These are phyloP conservation scores for Apophysomyces variabilis DNA, from an alignment of 371 early-diverging fungal species.

Conservation along the genomic window DNA sequence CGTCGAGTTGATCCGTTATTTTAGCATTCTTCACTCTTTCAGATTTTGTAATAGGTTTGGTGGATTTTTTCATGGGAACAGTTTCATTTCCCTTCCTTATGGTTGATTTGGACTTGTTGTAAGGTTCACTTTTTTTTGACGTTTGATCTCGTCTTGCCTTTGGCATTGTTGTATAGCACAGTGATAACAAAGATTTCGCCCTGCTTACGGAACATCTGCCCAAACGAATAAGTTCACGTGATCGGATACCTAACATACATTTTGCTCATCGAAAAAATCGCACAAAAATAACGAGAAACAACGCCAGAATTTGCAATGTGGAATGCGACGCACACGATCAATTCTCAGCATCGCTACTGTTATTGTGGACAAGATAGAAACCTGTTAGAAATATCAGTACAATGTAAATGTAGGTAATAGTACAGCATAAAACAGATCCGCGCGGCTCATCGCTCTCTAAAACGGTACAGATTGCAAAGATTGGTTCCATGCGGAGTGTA, in stretches of 20 bases:
- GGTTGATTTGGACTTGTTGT: background rate
- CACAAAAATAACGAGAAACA: slow-evolving; percentile 16
- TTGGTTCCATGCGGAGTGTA: slow-evolving; percentile 74
- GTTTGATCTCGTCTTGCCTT: slow-evolving; percentile 5
- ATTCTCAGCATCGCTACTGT: slow-evolving; percentile 65
- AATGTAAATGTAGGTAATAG: slow-evolving; percentile 58
- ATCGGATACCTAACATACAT: too few species aligned
- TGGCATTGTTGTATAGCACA: background rate
- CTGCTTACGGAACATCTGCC: too few species aligned
- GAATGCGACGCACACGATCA: slow-evolving; percentile 69
- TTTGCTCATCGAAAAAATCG: background rate
- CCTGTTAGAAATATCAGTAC: slow-evolving; percentile 58
- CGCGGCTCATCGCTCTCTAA: slow-evolving; percentile 4
- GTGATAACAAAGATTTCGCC: too few species aligned
- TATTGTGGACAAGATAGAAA: slow-evolving; percentile 71
- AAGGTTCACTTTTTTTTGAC: background rate
- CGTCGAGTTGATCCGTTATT: slow-evolving; percentile 43
- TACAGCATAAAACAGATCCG: background rate
- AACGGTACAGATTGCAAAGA: slow-evolving; percentile 54
- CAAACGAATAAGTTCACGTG: too few species aligned
- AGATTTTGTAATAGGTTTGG: slow-evolving; percentile 10
- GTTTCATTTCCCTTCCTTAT: background rate
- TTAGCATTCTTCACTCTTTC: slow-evolving; percentile 24
- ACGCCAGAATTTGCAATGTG: slow-evolving; percentile 32
- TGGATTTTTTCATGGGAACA: background rate